Evolutionary conservation across 306 rosid genomes (phyloP).

Genomic region (Medicago truncatula): MtrunA17r5.0-ANR NC_053042.1:12091501-12092000

Average conservation of each 20-base stretch:
- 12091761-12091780: constrained; percentile 2
- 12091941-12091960: constrained; percentile 12
- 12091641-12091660: constrained; percentile 20
- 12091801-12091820: constrained; percentile 28
- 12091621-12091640: constrained; percentile 67
- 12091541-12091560: neutral
- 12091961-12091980: too few species aligned
- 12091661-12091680: too few species aligned
- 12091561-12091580: constrained; percentile 80
- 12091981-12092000: too few species aligned
- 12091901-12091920: constrained; percentile 34
- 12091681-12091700: too few species aligned
- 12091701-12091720: neutral
- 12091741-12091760: constrained; percentile 15
- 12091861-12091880: constrained; percentile 28
- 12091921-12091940: constrained; percentile 24
- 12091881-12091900: constrained; percentile 27
- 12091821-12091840: constrained; percentile 15
- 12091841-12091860: constrained; percentile 13
- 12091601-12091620: constrained; percentile 56
- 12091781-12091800: neutral
- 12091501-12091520: neutral
- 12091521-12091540: neutral
- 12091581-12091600: constrained; percentile 61
- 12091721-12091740: neutral